Evolutionary conservation across 129 eudicot species (phyloP).

Genomic region (Escallonia herrerae): DNA sequence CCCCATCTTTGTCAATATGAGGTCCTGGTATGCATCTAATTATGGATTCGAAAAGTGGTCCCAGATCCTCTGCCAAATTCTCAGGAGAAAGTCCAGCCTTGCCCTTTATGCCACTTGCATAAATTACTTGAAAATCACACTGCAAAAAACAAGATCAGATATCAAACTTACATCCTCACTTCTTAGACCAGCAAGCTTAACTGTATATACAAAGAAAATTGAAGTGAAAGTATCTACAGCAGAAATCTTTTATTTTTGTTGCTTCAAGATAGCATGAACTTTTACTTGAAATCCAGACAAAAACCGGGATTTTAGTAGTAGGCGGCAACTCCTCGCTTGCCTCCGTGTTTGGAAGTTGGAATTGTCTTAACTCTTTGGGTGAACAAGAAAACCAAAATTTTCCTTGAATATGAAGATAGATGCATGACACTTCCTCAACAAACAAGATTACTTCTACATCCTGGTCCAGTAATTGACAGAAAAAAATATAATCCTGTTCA

Average conservation of each 20-base stretch:
- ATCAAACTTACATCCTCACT: neutral
- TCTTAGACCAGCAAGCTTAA: neutral
- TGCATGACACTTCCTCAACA: neutral
- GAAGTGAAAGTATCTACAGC: neutral
- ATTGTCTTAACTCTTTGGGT: neutral
- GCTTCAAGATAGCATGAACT: neutral
- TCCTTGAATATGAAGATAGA: neutral
- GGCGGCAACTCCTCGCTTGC: too few relatives aligned
- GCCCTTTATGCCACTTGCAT: constrained; percentile 91
- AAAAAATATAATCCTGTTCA: neutral
- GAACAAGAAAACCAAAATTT: neutral
- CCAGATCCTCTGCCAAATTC: constrained; percentile 82
- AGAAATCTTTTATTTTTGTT: neutral
- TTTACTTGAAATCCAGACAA: too few relatives aligned
- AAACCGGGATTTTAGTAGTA: too few relatives aligned
- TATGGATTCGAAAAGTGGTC: constrained; percentile 89
- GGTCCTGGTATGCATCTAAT: constrained; percentile 97
- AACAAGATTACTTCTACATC: neutral
- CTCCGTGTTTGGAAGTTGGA: neutral
- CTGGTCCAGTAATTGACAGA: neutral
- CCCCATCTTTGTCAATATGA: constrained; percentile 72
- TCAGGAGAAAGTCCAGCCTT: constrained; percentile 93
- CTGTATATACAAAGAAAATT: neutral
- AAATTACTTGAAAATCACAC: constrained; percentile 98
- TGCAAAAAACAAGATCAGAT: constrained; percentile 20